Evolutionary conservation across 371 early-diverging fungal genomes (phyloP), one percentile per base, ranked within the genome.

Genomic region (Mucor lusitanicus): DNA sequence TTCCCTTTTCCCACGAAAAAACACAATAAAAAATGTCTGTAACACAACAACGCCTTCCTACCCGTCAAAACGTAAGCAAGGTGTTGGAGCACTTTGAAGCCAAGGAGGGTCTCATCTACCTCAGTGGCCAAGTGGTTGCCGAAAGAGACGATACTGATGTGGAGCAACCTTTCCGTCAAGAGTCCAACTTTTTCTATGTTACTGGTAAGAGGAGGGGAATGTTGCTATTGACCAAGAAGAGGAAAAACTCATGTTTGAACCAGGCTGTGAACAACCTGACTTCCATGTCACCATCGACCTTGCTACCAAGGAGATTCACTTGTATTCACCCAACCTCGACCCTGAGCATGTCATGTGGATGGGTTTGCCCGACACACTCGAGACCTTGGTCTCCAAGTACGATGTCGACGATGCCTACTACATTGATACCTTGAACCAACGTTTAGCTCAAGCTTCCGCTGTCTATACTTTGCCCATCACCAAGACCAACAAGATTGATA

Each of bases 341-440:
- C 85, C 85, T 57, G 95, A 92, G 60, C 88, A 90, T 64, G 90
- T 90, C n/a, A 87, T 95, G 67, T 95, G 95, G 95, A 86, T 90
- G 78, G 95, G 95, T 58, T 76, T 86, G 58, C 90, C 88, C 3
- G 84, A 85, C 33, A 68, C 87, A 19, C 67, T 85, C 7, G 76
- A 82, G 8, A 77, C 82, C 9, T 73, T 87, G 60, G 71, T 81
- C 61, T 33, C 66, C 3, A 77, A 82, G 30, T 90, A 89, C 72
- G 89, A 87, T 54, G 84, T 91, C 2, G 91, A 92, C 71, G 75
- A 85, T 35, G 90, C 88, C 15, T 65, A 80, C 56, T 90, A 85
- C 71, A 80, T 75, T 4, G 72, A 74, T 39, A 55, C 73, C 12
- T 69, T 83, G 9, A 56, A 66, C 27, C 37, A 54, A 6, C 68